phyloP scores from a whole-genome alignment of 805 yeast species.

The Lipomyces mesembrius region DNA sequence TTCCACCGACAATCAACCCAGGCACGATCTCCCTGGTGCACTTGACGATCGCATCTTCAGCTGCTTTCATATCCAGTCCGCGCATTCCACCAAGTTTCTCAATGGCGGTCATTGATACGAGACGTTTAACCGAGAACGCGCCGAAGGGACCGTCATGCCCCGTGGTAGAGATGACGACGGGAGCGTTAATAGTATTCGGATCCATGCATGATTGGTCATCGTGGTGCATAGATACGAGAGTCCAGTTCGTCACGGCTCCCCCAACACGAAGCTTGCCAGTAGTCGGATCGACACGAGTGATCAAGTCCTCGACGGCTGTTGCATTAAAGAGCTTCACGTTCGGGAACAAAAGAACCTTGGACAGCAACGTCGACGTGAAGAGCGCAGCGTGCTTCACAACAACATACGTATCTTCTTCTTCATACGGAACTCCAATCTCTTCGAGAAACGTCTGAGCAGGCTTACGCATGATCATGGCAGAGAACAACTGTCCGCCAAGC shows the following conservation, averaged over 20 bases:
- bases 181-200: slow-evolving; percentile 72
- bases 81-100: slow-evolving; percentile 69
- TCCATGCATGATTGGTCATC: slow-evolving; percentile 82
- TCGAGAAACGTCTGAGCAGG: slow-evolving; percentile 74
- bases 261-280: slow-evolving; percentile 67
- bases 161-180: slow-evolving; percentile 69
- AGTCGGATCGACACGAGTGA: slow-evolving; percentile 64
- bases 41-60: slow-evolving; percentile 76
- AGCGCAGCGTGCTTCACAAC: slow-evolving; percentile 81
- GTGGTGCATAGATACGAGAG: slow-evolving; percentile 74
- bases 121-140: slow-evolving; percentile 75
- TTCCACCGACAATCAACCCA: slow-evolving; percentile 70
- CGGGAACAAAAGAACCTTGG: slow-evolving; percentile 71
- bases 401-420: slow-evolving; percentile 79
- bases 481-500: slow-evolving; percentile 76
- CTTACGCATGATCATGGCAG: slow-evolving; percentile 79
- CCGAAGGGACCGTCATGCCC: slow-evolving; percentile 88
- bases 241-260: slow-evolving; percentile 86
- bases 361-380: slow-evolving; percentile 70
- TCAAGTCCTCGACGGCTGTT: slow-evolving; percentile 78
- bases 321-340: slow-evolving; percentile 80
- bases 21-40: slow-evolving; percentile 67
- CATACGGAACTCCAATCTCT: slow-evolving; percentile 67
- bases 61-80: slow-evolving; percentile 76
- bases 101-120: slow-evolving; percentile 50